Evolutionary conservation across 2,329 filamentous ascomycete genomes (phyloP), one percentile per base, ranked within the genome.

Genomic region (Fusarium ambrosium): DNA sequence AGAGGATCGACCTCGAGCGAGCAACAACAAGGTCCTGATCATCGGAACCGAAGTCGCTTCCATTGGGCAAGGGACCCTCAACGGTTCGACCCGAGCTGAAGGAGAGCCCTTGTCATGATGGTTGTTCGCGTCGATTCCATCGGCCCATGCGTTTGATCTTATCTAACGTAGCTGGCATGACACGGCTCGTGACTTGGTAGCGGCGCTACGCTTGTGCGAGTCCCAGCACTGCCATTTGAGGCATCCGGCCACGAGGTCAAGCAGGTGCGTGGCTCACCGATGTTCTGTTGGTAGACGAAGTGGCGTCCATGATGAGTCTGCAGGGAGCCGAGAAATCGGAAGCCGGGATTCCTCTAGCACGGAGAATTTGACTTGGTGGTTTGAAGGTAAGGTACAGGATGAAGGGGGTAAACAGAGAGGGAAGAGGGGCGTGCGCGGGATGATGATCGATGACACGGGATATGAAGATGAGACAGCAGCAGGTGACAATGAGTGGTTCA

Each of bases 51-150:
- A 43, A 43, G 48, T 62, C 34, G 48, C 34, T 63, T 67, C 45
- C 27, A 66, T 61, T 51, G 41, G 43, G 48, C 43, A 51, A 64
- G 60, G 48, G 62, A 69, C 64, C 60, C 71, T 70, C 55, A 53
- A 73, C 69, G 66, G 72, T 66, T 74, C 62, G 69, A 71, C 65
- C 72, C 72, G 69, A 64, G 62, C 60, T 64, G 45, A 67, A 62
- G 32, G 62, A 56, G 45, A 61, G 62, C 62, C 53, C 32, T 45
- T 32, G 62, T 69, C 45, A 36, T 55, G 37, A 41, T n/a, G 56
- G 41, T 68, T 53, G 64, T 22, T 24, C 24, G n/a, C 34, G 48
- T 34, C 48, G 58, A 43, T 51, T 62, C n/a, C 58, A 43, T 58
- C 43, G 45, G 43, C 39, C 59, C 48, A 45, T 66, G 53, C 32